Evolutionary conservation across 768 basidiomycete genomes (phyloP).

Genomic region (Candolleomyces efflorescens): DNA sequence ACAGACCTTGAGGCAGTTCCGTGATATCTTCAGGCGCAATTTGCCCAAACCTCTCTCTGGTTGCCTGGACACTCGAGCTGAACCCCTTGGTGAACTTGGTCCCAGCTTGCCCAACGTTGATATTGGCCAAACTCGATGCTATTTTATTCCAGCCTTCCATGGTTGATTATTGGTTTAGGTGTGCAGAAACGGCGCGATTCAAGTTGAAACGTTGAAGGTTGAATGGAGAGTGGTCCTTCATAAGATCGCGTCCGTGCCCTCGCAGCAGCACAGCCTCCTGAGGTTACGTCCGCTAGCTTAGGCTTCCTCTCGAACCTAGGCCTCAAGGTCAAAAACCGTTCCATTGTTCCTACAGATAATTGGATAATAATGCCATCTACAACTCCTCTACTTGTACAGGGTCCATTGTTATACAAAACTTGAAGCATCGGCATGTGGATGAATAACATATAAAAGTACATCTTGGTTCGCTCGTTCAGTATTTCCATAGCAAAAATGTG

Average conservation of each 20-base stretch:
- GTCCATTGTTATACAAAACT: too few species aligned
- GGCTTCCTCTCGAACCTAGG: too few species aligned
- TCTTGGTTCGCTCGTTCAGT: neutral
- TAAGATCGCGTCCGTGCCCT: neutral
- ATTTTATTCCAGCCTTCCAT: conserved; percentile 71
- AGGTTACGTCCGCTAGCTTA: too few species aligned
- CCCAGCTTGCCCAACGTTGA: conserved; percentile 75
- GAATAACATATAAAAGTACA: neutral
- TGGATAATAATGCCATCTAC: neutral
- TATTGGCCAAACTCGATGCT: conserved; percentile 51
- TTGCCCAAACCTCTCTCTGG: conserved; percentile 84
- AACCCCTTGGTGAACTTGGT: conserved; percentile 76
- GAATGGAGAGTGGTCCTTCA: neutral
- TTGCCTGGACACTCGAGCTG: conserved; percentile 80
- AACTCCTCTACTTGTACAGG: neutral
- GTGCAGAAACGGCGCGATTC: neutral
- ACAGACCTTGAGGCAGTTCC: conserved; percentile 82
- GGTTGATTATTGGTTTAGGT: conserved; percentile 11
- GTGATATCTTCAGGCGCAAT: conserved; percentile 91
- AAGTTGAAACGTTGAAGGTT: neutral
- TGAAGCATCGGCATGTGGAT: too few species aligned
- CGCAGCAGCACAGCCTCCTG: neutral
- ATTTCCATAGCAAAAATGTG: neutral
- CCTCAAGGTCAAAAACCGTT: too few species aligned
- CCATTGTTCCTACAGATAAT: too few species aligned